These are phyloP conservation scores for Tubosaeta brunneosetosa DNA, from an alignment of 768 basidiomycete species.

Conservation along the genomic window DNA sequence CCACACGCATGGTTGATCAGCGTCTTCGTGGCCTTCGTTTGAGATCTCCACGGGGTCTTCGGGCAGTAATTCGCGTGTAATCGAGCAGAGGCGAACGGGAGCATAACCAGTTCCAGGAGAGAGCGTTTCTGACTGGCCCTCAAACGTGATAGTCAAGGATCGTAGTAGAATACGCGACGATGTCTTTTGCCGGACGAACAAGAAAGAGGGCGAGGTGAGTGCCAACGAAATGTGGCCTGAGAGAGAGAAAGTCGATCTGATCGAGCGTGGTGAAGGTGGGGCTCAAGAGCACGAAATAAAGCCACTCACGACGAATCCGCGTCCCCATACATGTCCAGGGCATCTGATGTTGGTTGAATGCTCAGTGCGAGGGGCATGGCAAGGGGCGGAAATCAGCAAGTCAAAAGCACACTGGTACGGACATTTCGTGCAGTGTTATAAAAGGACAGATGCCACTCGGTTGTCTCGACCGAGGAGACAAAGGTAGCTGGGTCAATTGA, in stretches of 20 bases:
- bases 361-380: constrained; percentile 63
- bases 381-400: constrained; percentile 11
- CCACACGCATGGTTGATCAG: constrained; percentile 55
- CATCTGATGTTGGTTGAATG: constrained; percentile 53
- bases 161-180: constrained; percentile 53
- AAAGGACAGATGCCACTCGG: constrained; percentile 25
- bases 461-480: constrained; percentile 26
- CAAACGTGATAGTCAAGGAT: constrained; percentile 73
- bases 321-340: constrained; percentile 67
- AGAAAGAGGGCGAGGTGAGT: constrained; percentile 50
- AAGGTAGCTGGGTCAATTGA: constrained; percentile 20
- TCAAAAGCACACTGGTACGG: constrained; percentile 14
- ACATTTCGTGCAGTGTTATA: constrained; percentile 21
- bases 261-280: constrained; percentile 4
- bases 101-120: constrained; percentile 63
- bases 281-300: constrained; percentile 3
- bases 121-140: constrained; percentile 78
- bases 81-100: constrained; percentile 59
- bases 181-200: constrained; percentile 49
- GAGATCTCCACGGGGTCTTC: constrained; percentile 53
- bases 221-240: constrained; percentile 75
- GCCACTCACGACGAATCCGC: constrained; percentile 56
- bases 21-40: constrained; percentile 61
- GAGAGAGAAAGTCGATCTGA: constrained; percentile 81
- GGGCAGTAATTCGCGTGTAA: constrained; percentile 54